A percentile compares a stretch with the other conserved stretches of the same genome.
These are phyloP conservation scores for Pyrus communis DNA, from an alignment of 306 rosid species.

Conservation along the genomic window DNA sequence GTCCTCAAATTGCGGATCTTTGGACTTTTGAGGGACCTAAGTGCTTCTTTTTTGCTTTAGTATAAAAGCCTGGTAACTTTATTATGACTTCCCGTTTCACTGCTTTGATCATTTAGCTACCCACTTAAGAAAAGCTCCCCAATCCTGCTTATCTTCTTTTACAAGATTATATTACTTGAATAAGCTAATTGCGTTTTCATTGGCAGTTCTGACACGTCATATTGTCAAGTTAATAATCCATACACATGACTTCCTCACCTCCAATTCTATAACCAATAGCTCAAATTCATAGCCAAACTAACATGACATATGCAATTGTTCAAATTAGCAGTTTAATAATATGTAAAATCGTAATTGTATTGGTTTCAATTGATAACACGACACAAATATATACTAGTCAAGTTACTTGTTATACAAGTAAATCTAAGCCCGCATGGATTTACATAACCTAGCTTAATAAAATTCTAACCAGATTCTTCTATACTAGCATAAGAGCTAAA, in stretches of 20 bases:
- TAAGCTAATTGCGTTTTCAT: not conserved
- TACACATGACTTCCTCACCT: not conserved
- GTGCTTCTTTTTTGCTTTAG: conserved; percentile 24
- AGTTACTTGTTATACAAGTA: too few relatives aligned
- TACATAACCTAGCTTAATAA: too few relatives aligned
- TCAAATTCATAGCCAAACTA: not conserved
- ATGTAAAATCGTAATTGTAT: too few relatives aligned
- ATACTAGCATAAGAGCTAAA: not conserved
- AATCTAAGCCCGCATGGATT: too few relatives aligned
- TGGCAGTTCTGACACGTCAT: not conserved
- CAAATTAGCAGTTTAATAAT: too few relatives aligned
- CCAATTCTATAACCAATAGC: not conserved
- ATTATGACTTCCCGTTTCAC: conserved; percentile 27
- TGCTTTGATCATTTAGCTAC: conserved; percentile 38
- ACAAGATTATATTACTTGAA: conserved; percentile 8
- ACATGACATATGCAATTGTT: not conserved
- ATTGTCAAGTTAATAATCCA: not conserved
- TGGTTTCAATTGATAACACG: too few relatives aligned
- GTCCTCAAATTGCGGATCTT: conserved; percentile 26
- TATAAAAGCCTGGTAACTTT: conserved; percentile 47
- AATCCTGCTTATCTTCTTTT: conserved; percentile 30
- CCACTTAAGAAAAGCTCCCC: conserved; percentile 37
- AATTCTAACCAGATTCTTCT: too few relatives aligned
- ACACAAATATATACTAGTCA: too few relatives aligned
- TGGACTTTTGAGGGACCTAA: conserved; percentile 24